Base-by-base conservation (phyloP, 2,329 filamentous ascomycete species). In the Epichloe hybrida region DNA sequence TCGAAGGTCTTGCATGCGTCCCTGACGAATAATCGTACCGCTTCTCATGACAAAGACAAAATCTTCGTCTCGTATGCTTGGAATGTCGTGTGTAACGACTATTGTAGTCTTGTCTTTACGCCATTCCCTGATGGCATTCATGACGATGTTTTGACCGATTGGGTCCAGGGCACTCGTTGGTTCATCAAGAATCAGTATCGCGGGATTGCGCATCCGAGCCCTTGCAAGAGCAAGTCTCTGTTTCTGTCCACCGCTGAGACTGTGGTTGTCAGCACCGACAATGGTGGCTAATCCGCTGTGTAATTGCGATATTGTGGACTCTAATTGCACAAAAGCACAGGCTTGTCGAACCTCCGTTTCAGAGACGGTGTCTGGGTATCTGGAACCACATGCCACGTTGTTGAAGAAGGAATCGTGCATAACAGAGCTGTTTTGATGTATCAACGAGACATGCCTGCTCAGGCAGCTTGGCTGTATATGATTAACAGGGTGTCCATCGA, bases 51-150 rank as follows among this genome's bases (percentile, higher is more conserved):
- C 76, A 57, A 90, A 95, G 0, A 94, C 76, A 54, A 84, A 90
- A 55, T 97, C 89, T 0, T 81, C 64, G 0, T 79, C 69, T 4
- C 69, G 64, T 9, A 97, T 91, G 56, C 91, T 85, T 0, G 80
- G 76, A 35, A 93, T 77, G 56, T 97, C 88, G 60, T 97, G 91
- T 0, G 93, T 96, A 58, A 97, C 91, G 56, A 97, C 80, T 48
- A 97, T 86, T 0, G 91, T 97, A 0, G 90, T 96, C 63, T 87
- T 93, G 0, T 78, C 83, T 37, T 69, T 71, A 21, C 93, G 76
- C 91, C 89, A 96, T 20, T 75, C 61, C 7, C 88, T 76, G 49
- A 96, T 83, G 0, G 82, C 79, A 41, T 85, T 78, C 73, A 95
- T 83, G 38, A 95, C 76, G 12, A 81, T 65, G 0, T 69, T 69